Base-by-base conservation (phyloP, 2,329 filamentous ascomycete genomes). In the Verticillium nubilum region DNA sequence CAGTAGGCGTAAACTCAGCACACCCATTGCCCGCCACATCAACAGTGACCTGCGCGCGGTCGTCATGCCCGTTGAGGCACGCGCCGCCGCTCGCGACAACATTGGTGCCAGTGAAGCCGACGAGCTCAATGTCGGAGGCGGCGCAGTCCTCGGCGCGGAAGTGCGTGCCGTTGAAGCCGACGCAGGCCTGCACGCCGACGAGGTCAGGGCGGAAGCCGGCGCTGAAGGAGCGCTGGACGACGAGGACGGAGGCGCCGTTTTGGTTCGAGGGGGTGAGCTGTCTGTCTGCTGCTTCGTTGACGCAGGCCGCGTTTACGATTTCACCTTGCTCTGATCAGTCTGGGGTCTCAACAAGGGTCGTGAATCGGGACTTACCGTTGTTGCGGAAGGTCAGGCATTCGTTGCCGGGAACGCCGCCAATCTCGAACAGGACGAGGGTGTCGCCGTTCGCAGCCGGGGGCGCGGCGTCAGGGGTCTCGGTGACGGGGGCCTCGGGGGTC, bases 301-400 rank as follows among this genome's bases (percentile, higher is more conserved):
- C 73, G 56, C 74, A 76, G 29, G 74, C 74, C 28, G 74, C 73
- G 57, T 78, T 72, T 53, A 77, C 75, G 23, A 77, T 76, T 60
- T 76, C 71, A 59, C 75, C 74, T n/a, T 75, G 31, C 4, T 4
- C 1, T 33, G 28, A 15, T 2, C 26, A 31, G 59, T 62, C 2
- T 50, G 57, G 59, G 9, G 5, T 6, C n/a, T 15, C 31, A 13
- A 6, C 6, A 4, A 33, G 9, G 15, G 29, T 54, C 29, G 60
- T 42, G 9, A 25, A 23, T 10, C 37, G 26, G 9, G 5, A 33
- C 58, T 13, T 62, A 73, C 73, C 74, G 58, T 76, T 76, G 63
- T 77, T 77, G 59, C 74, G 70, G 64, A 77, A 76, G 15, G 74
- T 76, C n/a, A 77, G 64, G 60, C 69, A 72, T 63, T 72, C 69